These are phyloP conservation scores for Aspergillus mulundensis DNA, from an alignment of 495 filamentous ascomycete genomes.

Conservation along the genomic window DNA sequence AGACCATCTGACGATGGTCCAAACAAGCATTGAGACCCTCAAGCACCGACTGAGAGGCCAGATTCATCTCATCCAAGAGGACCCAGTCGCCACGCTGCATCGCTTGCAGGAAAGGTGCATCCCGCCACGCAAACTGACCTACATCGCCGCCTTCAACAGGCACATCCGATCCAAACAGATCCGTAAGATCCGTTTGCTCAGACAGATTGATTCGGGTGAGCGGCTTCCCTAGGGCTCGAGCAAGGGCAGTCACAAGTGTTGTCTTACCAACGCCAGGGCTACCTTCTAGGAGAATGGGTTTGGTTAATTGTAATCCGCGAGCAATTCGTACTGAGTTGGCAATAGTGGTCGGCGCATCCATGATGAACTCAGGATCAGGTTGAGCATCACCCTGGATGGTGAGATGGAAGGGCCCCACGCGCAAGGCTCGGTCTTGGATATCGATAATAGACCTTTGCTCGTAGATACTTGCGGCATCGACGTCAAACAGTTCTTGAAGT, in stretches of 20 bases:
- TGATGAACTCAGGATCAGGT: constrained; percentile 63
- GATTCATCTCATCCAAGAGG: constrained; percentile 96
- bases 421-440: constrained; percentile 46
- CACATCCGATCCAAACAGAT: constrained; percentile 95
- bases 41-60: constrained; percentile 94
- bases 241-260: constrained; percentile 80
- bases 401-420: constrained; percentile 71
- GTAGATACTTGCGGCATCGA: constrained; percentile 63
- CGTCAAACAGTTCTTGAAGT: constrained; percentile 60
- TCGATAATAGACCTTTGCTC: constrained; percentile 45
- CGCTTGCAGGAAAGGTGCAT: constrained; percentile 89
- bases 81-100: constrained; percentile 98
- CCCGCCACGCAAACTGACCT: constrained; percentile 89
- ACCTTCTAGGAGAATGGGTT: constrained; percentile 91
- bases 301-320: constrained; percentile 81
- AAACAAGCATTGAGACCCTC: constrained; percentile 97
- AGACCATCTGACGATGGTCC: constrained; percentile 94
- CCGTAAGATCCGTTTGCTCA: constrained; percentile 95
- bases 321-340: constrained; percentile 86
- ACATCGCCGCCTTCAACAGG: constrained; percentile 84
- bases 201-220: constrained; percentile 94
- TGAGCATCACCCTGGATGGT: constrained; percentile 41
- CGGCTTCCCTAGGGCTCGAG: constrained; percentile 68
- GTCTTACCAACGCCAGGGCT: constrained; percentile 98
- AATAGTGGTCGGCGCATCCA: constrained; percentile 84